phyloP scores from a whole-genome alignment of 1,284 basidiomycete genomes.

The Boletus subluridellus region DNA sequence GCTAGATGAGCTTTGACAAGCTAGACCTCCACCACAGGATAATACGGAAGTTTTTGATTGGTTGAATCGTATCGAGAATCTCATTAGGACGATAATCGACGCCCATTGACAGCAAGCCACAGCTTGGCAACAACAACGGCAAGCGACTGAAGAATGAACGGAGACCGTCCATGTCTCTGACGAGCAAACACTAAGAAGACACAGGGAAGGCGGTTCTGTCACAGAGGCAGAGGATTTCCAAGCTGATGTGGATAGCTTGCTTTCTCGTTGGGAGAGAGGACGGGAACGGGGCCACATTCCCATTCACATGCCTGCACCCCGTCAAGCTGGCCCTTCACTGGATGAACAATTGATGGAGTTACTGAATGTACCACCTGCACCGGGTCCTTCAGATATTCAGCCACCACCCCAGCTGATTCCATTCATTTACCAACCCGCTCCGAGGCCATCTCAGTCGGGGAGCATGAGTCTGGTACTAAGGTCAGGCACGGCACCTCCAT shows the following conservation, averaged over 20 bases:
- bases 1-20: conserved; percentile 42
- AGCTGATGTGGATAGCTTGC: conserved; percentile 30
- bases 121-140: conserved; percentile 2
- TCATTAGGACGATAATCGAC: conserved; percentile 38
- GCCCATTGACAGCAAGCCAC: conserved; percentile 3
- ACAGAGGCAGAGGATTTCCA: conserved; percentile 26
- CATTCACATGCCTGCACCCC: conserved; percentile 42
- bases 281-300: conserved; percentile 28
- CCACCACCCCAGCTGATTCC: conserved; percentile 53
- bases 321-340: conserved; percentile 47
- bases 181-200: conserved; percentile 3
- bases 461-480: conserved; percentile 40
- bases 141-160: conserved; percentile 11
- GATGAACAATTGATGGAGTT: conserved; percentile 61
- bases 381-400: conserved; percentile 43
- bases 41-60: conserved; percentile 38
- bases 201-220: conserved; percentile 19
- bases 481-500: neutral
- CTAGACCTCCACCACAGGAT: conserved; percentile 24
- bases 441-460: conserved; percentile 39
- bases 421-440: conserved; percentile 52
- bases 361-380: conserved; percentile 42
- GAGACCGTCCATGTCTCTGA: conserved; percentile 17
- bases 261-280: conserved; percentile 20
- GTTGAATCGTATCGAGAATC: conserved; percentile 40